Evolutionary conservation across 2,329 filamentous ascomycete genomes (phyloP).

Genomic region (Phyllosticta ampelicida): DNA sequence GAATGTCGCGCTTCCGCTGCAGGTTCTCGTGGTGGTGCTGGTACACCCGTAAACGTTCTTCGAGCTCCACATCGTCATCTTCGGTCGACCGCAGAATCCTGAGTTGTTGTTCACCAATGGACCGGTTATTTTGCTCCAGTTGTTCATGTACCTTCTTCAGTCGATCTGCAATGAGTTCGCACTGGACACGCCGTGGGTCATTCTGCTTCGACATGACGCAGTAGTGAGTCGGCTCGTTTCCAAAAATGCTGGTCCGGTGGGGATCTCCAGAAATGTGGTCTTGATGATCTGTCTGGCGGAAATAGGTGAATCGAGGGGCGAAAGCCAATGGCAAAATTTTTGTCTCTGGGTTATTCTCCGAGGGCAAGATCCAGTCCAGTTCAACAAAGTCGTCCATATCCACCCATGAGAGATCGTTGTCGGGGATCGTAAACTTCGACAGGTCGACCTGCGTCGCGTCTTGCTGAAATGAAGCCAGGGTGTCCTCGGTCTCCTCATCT

Average conservation of each 20-base stretch:
- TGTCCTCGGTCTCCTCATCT: slow-evolving; percentile 53
- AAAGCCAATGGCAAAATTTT: slow-evolving; percentile 88
- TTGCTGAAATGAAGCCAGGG: slow-evolving; percentile 45
- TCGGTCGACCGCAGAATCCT: slow-evolving; percentile 40
- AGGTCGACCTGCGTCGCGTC: slow-evolving; percentile 47
- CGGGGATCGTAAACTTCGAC: slow-evolving; percentile 87
- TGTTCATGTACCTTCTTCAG: slow-evolving; percentile 70
- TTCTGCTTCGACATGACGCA: slow-evolving; percentile 73
- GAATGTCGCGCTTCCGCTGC: slow-evolving; percentile 47
- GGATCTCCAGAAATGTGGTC: slow-evolving; percentile 70
- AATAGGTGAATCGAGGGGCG: slow-evolving; percentile 93
- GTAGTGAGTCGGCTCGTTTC: slow-evolving; percentile 83
- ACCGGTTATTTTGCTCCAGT: slow-evolving; percentile 60
- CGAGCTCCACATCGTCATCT: slow-evolving; percentile 41
- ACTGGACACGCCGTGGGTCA: slow-evolving; percentile 81
- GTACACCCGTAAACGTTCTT: slow-evolving; percentile 45
- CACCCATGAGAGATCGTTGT: slow-evolving; percentile 92
- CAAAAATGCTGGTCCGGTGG: slow-evolving; percentile 78
- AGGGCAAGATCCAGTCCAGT: slow-evolving; percentile 87
- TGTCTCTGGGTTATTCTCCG: slow-evolving; percentile 81
- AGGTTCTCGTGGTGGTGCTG: slow-evolving; percentile 47
- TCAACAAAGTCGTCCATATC: slow-evolving; percentile 99
- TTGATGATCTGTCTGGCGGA: slow-evolving; percentile 88
- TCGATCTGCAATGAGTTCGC: slow-evolving; percentile 70
- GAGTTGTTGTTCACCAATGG: slow-evolving; percentile 65